These are phyloP conservation scores for Tuber umbilicatum DNA, from an alignment of 495 filamentous ascomycete species.

Conservation along the genomic window DNA sequence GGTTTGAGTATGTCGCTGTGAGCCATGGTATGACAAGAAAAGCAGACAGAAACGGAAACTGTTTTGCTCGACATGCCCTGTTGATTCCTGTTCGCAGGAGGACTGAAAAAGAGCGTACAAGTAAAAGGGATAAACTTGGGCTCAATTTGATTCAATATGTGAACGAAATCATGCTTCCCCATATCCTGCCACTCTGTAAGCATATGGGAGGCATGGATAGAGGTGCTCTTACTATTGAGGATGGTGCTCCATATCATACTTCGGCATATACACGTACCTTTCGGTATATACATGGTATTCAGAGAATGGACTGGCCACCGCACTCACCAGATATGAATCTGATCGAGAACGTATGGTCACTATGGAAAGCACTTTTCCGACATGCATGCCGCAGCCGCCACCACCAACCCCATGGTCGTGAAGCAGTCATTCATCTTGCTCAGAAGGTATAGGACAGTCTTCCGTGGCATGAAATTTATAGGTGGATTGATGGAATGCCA, in stretches of 20 bases:
- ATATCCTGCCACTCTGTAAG: conserved; percentile 4
- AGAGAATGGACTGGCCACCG: conserved; percentile 2
- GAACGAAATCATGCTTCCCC: too few species aligned
- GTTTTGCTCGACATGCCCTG: too few species aligned
- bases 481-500: too few species aligned
- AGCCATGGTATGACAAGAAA: too few species aligned
- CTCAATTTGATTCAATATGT: conserved; percentile 5
- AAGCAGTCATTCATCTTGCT: conserved; percentile 3
- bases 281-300: not conserved
- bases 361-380: not conserved
- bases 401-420: not conserved
- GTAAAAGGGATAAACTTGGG: not conserved
- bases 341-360: conserved; percentile 7
- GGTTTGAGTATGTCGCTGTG: too few species aligned
- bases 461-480: not conserved
- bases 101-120: too few species aligned
- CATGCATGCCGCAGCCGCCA: not conserved
- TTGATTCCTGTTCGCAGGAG: too few species aligned
- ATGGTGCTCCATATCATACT: too few species aligned
- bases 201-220: not conserved
- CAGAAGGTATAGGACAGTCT: conserved; percentile 14
- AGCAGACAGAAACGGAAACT: too few species aligned
- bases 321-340: too few species aligned
- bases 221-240: not conserved
- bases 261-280: not conserved